These are phyloP conservation scores for Ogataea ganodermae DNA, from an alignment of 805 yeast genomes.

Conservation along the genomic window DNA sequence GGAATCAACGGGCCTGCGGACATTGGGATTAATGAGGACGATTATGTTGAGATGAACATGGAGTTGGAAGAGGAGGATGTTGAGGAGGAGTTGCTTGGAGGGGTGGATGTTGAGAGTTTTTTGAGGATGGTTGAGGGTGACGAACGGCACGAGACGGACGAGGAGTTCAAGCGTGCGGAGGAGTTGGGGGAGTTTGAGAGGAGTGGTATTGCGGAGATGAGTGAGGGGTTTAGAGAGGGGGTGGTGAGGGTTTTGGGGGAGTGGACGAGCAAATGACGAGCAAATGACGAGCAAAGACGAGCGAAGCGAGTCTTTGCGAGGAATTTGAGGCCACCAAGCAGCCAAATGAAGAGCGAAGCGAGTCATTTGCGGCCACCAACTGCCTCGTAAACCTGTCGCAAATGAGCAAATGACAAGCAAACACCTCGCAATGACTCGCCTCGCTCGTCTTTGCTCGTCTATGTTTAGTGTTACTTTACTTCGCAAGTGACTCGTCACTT, in stretches of 20 bases:
- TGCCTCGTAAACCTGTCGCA: not conserved
- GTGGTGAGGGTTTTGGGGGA: conserved; percentile 13
- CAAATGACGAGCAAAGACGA: not conserved
- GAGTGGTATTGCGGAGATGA: conserved; percentile 21
- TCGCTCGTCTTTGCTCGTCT: not conserved
- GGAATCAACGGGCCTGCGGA: conserved; percentile 7
- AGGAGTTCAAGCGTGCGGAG: conserved; percentile 21
- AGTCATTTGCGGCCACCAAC: not conserved
- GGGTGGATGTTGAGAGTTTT: conserved; percentile 16
- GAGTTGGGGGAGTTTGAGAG: conserved; percentile 26
- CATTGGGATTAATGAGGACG: conserved; percentile 44
- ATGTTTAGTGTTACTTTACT: no score
- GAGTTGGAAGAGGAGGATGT: conserved; percentile 27
- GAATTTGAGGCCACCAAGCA: not conserved
- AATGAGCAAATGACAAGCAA: not conserved
- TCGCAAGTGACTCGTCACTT: no score
- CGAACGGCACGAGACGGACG: conserved; percentile 19
- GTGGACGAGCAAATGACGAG: conserved; percentile 1
- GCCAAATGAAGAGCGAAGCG: not conserved
- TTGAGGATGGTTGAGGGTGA: conserved; percentile 18
- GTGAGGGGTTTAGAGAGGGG: conserved; percentile 20
- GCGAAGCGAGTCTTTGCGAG: not conserved
- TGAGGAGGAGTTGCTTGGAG: conserved; percentile 12
- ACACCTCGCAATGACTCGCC: not conserved
- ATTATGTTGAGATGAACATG: conserved; percentile 46